phyloP scores from a whole-genome alignment of 179 eudicot species.

The Dionaea muscipula region DNA sequence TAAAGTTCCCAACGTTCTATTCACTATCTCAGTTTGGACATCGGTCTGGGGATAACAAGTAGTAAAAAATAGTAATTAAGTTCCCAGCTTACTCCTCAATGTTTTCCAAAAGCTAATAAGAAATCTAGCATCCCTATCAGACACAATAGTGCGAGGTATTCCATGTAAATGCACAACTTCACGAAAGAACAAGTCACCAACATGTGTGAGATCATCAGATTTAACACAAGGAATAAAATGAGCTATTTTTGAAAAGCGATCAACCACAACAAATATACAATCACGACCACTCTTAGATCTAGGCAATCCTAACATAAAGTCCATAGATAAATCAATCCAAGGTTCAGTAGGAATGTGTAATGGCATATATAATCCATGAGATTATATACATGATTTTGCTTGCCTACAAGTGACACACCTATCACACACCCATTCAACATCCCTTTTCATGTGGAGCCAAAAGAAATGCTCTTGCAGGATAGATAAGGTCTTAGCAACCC shows the following conservation, averaged over 20 bases:
- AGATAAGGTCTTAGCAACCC: neutral
- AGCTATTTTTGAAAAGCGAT: slow-evolving; percentile 6
- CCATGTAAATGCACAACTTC: neutral
- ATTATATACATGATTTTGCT: neutral
- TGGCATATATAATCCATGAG: slow-evolving; percentile 8
- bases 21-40: neutral
- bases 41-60: too few species aligned
- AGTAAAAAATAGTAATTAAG: neutral
- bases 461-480: too few species aligned
- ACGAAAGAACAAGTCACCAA: neutral
- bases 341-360: neutral
- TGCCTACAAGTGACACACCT: slow-evolving; percentile 5
- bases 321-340: neutral
- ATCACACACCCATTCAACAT: neutral
- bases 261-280: neutral
- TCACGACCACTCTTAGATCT: neutral
- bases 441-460: too few species aligned
- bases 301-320: neutral
- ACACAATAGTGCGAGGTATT: too few species aligned
- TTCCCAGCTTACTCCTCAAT: neutral
- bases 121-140: neutral
- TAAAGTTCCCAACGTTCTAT: neutral
- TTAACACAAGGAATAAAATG: slow-evolving; percentile 10
- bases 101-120: neutral
- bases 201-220: neutral